These are phyloP conservation scores for Passalora sequoiae DNA, from an alignment of 2,329 filamentous ascomycete species.

Conservation along the genomic window DNA sequence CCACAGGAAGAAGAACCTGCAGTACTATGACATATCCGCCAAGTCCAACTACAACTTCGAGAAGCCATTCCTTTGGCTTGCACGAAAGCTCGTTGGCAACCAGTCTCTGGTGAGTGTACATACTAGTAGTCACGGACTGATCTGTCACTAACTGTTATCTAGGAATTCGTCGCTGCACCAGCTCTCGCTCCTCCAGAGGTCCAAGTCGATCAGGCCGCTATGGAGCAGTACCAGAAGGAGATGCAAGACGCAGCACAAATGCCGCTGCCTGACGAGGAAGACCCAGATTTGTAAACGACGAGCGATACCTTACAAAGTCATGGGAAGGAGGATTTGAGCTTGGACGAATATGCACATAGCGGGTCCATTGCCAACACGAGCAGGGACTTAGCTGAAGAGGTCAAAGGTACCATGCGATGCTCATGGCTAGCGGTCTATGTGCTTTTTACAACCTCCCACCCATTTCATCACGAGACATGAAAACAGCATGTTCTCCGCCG, in stretches of 20 bases:
- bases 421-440: slow-evolving; percentile 26
- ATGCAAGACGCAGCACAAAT: slow-evolving; percentile 73
- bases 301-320: slow-evolving; percentile 18
- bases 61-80: slow-evolving; percentile 99
- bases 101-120: slow-evolving; percentile 62
- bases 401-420: slow-evolving; percentile 26
- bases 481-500: slow-evolving; percentile 15
- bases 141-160: slow-evolving; percentile 25
- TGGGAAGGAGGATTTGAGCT: slow-evolving; percentile 15
- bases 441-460: slow-evolving; percentile 22
- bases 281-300: slow-evolving; percentile 55
- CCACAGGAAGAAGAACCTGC: slow-evolving; percentile 99
- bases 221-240: slow-evolving; percentile 80
- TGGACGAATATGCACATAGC: slow-evolving; percentile 17
- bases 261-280: slow-evolving; percentile 93
- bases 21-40: slow-evolving; percentile 99
- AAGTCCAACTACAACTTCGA: slow-evolving; percentile 99
- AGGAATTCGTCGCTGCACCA: slow-evolving; percentile 96
- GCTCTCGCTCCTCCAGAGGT: slow-evolving; percentile 93
- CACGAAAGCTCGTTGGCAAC: slow-evolving; percentile 97
- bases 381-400: slow-evolving; percentile 18
- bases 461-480: slow-evolving; percentile 16
- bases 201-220: slow-evolving; percentile 75
- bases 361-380: slow-evolving; percentile 16
- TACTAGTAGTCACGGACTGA: background rate